Evolutionary conservation across 345 rosid genomes (phyloP).

Genomic region (Capsella bursapastoris): DNA sequence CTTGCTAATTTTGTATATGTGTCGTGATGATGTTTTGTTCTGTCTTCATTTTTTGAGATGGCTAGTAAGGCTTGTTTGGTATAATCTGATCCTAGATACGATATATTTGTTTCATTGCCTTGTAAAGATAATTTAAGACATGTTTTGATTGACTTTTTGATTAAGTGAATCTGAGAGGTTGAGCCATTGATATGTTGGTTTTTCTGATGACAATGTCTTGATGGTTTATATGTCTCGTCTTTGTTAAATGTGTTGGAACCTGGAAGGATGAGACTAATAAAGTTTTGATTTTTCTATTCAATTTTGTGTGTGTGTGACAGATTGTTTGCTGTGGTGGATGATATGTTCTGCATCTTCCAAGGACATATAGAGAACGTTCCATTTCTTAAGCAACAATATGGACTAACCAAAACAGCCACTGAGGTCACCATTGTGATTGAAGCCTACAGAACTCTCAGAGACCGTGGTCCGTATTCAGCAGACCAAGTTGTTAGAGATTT

Average conservation of each 20-base stretch:
- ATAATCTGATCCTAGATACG: neutral
- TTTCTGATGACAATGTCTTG: neutral
- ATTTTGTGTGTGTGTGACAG: slow-evolving; percentile 43
- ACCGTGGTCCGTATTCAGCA: slow-evolving; percentile 94
- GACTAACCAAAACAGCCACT: slow-evolving; percentile 80
- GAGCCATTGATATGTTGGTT: slow-evolving; percentile 12
- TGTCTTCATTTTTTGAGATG: neutral
- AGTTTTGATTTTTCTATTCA: neutral
- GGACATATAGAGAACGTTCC: slow-evolving; percentile 91
- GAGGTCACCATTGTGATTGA: slow-evolving; percentile 89
- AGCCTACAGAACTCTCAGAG: slow-evolving; percentile 91
- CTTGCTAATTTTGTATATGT: neutral
- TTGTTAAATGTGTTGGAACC: neutral
- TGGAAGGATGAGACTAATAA: neutral
- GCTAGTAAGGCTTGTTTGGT: neutral
- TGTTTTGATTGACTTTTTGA: neutral
- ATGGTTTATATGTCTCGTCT: neutral
- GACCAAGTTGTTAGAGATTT: slow-evolving; percentile 93
- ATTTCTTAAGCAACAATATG: slow-evolving; percentile 91
- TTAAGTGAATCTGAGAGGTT: slow-evolving; percentile 3
- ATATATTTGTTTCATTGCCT: neutral
- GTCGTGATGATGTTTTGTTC: neutral
- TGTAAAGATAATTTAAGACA: neutral
- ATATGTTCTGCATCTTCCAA: slow-evolving; percentile 94
- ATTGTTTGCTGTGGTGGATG: slow-evolving; percentile 87